Evolutionary conservation across 257 asterid genomes (phyloP).

Genomic region (Fraxinus anomala): DNA sequence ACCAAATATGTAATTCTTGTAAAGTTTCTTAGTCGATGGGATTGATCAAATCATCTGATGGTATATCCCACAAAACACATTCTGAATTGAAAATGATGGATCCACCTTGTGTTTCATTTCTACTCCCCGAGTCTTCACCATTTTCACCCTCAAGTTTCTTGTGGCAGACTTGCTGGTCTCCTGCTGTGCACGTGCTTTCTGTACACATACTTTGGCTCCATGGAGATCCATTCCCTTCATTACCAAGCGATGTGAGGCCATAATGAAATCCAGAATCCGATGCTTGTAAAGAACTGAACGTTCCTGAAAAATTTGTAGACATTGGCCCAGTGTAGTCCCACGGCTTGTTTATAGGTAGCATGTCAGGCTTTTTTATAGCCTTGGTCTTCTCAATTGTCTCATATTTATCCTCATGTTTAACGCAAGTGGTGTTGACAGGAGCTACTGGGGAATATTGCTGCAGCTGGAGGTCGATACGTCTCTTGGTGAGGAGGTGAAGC

Average conservation of each 20-base stretch:
- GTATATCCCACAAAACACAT: conserved; percentile 77
- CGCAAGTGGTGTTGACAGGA: conserved; percentile 27
- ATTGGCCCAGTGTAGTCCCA: conserved; percentile 48
- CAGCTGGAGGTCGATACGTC: conserved; percentile 70
- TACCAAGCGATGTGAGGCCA: conserved; percentile 45
- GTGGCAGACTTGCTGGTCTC: conserved; percentile 36
- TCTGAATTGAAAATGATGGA: conserved; percentile 57
- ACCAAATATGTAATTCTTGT: neutral
- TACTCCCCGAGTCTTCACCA: conserved; percentile 39
- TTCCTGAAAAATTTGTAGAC: conserved; percentile 39
- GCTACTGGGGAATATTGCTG: conserved; percentile 42
- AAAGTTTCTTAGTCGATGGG: conserved; percentile 38
- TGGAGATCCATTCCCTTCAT: conserved; percentile 51
- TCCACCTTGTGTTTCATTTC: conserved; percentile 43
- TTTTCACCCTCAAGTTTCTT: conserved; percentile 48
- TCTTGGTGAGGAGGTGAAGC: conserved; percentile 90
- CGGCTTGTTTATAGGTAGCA: conserved; percentile 28
- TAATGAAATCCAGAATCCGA: conserved; percentile 54
- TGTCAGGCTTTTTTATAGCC: conserved; percentile 53
- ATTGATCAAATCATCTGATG: conserved; percentile 69
- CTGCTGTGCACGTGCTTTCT: conserved; percentile 57
- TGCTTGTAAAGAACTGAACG: conserved; percentile 36
- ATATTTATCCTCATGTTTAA: conserved; percentile 55
- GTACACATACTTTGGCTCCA: conserved; percentile 66
- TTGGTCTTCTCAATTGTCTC: conserved; percentile 56